These are phyloP conservation scores for Tremella mesenterica DNA, from an alignment of 768 basidiomycete genomes.

Conservation along the genomic window DNA sequence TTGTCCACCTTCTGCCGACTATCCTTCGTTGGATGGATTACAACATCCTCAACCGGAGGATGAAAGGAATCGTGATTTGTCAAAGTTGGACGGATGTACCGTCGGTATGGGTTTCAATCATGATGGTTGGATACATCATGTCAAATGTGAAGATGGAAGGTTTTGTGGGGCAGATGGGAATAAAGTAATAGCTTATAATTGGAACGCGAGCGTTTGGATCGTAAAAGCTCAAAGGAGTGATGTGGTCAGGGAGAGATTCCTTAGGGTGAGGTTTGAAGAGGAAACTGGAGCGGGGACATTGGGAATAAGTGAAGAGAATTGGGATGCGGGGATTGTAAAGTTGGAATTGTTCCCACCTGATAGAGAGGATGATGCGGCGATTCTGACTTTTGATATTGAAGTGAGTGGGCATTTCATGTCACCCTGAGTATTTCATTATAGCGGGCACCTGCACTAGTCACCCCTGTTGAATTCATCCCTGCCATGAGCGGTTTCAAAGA, in stretches of 20 bases:
- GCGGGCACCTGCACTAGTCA: no score
- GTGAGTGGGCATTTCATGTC: slow-evolving; percentile 21
- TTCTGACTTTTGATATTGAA: slow-evolving; percentile 36
- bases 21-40: not conserved
- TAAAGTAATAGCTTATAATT: slow-evolving; percentile 26
- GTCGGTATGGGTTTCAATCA: slow-evolving; percentile 38
- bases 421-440: no score
- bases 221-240: slow-evolving; percentile 8
- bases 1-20: slow-evolving; percentile 22
- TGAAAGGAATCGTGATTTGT: slow-evolving; percentile 29
- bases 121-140: slow-evolving; percentile 31
- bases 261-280: slow-evolving; percentile 26
- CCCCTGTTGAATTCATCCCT: no score
- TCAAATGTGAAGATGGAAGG: slow-evolving; percentile 31
- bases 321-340: slow-evolving; percentile 5
- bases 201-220: slow-evolving; percentile 28
- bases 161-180: slow-evolving; percentile 23
- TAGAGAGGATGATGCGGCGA: slow-evolving; percentile 6
- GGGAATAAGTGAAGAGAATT: slow-evolving; percentile 3
- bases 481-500: no score
- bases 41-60: slow-evolving; percentile 9
- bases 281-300: slow-evolving; percentile 28
- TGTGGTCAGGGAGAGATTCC: slow-evolving; percentile 11
- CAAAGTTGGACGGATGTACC: slow-evolving; percentile 35
- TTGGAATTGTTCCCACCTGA: slow-evolving; percentile 20